Conservation (phyloP, 768 basidiomycete genomes). For the Tylopilus plumbeoviolaceoides region DNA sequence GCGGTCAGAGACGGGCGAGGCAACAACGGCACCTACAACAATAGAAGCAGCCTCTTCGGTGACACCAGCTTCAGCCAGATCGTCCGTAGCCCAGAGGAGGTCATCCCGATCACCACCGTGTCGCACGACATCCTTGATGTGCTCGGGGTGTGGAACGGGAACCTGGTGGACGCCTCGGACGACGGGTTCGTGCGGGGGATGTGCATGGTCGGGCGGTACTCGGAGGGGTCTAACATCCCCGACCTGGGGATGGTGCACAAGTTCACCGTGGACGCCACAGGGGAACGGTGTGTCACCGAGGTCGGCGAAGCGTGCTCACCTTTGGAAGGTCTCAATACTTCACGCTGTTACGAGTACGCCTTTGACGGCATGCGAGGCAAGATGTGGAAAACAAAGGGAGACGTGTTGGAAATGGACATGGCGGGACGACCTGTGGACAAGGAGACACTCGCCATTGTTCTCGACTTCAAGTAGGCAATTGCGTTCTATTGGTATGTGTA, state of each 20-base stretch:
- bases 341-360: not conserved
- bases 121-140: constrained; percentile 13
- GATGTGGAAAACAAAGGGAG: constrained; percentile 12
- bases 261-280: constrained; percentile 18
- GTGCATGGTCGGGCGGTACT: not conserved
- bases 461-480: constrained; percentile 9
- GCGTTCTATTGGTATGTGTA: not conserved
- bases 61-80: not conserved
- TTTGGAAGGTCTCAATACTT: constrained; percentile 1
- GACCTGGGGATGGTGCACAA: constrained; percentile 4
- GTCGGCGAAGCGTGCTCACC: constrained; percentile 14
- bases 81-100: not conserved
- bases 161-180: constrained; percentile 13
- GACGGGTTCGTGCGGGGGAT: constrained; percentile 16
- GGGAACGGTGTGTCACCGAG: constrained; percentile 3
- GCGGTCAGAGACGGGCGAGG: not conserved
- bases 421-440: not conserved
- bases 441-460: constrained; percentile 8
- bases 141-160: constrained; percentile 8
- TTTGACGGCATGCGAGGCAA: constrained; percentile 13
- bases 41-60: not conserved
- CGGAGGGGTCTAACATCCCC: not conserved
- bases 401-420: not conserved
- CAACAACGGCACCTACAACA: not conserved
- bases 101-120: constrained; percentile 8